phyloP scores from a whole-genome alignment of 116 monocot genomes.

The Zostera marina region DNA sequence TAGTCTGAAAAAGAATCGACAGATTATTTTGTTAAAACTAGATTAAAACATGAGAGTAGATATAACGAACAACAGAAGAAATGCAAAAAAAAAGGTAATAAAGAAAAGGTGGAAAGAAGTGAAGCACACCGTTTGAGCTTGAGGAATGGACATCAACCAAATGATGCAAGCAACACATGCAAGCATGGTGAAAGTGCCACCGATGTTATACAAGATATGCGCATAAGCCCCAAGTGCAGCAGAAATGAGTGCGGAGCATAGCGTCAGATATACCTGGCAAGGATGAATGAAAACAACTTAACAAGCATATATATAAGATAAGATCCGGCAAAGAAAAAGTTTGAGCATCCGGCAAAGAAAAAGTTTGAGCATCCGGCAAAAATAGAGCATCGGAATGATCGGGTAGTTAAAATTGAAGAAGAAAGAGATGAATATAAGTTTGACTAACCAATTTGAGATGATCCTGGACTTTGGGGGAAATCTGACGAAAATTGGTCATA shows the following conservation, averaged over 20 bases:
- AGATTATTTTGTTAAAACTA: not conserved
- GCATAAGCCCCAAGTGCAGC: constrained; percentile 68
- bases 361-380: too few species aligned
- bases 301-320: not conserved
- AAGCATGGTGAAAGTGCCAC: constrained; percentile 48
- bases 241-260: constrained; percentile 49
- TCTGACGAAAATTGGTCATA: constrained; percentile 50
- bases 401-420: not conserved
- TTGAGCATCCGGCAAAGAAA: not conserved
- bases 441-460: constrained; percentile 48
- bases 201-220: constrained; percentile 71
- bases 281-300: too few species aligned
- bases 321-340: not conserved
- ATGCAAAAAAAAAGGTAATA: not conserved
- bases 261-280: constrained; percentile 72
- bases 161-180: constrained; percentile 24
- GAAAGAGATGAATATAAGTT: not conserved
- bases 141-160: constrained; percentile 30
- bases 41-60: constrained; percentile 1
- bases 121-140: constrained; percentile 31
- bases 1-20: constrained; percentile 25
- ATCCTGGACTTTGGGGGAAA: constrained; percentile 41
- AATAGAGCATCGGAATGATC: not conserved
- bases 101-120: not conserved
- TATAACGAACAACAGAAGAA: not conserved